Evolutionary conservation across 768 basidiomycete genomes (phyloP).

Genomic region (Hypholoma fasciculare): DNA sequence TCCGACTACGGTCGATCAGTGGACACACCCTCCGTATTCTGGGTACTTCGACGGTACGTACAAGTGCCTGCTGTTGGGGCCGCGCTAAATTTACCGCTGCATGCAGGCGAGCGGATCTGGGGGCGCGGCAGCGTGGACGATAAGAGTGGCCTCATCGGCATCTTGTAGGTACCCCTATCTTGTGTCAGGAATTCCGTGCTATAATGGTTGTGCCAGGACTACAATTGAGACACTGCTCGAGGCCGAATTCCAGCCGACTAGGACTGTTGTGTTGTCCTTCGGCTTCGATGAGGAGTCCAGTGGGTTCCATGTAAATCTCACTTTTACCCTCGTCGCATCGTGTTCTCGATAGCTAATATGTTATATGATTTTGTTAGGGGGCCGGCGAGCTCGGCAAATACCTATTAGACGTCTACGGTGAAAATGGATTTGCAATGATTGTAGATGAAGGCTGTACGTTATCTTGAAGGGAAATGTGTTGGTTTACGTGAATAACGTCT

Average conservation of each 20-base stretch:
- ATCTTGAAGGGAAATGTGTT: neutral
- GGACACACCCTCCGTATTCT: slow-evolving; percentile 65
- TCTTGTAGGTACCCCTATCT: slow-evolving; percentile 42
- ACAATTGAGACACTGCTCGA: slow-evolving; percentile 65
- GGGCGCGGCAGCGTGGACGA: slow-evolving; percentile 76
- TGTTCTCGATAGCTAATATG: neutral
- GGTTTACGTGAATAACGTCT: slow-evolving; percentile 1
- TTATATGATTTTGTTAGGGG: slow-evolving; percentile 38
- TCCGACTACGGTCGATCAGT: slow-evolving; percentile 50
- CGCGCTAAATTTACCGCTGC: neutral
- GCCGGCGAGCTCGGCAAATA: slow-evolving; percentile 46
- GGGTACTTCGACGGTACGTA: slow-evolving; percentile 56
- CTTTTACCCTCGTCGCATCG: neutral
- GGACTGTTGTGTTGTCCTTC: slow-evolving; percentile 62
- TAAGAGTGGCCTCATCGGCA: slow-evolving; percentile 73
- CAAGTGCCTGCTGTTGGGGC: neutral
- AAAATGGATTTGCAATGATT: slow-evolving; percentile 71
- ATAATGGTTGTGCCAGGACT: slow-evolving; percentile 22
- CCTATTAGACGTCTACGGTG: slow-evolving; percentile 64
- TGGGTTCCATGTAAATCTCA: slow-evolving; percentile 41
- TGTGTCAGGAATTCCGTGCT: neutral
- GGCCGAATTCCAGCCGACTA: slow-evolving; percentile 62
- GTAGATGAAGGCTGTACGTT: slow-evolving; percentile 84
- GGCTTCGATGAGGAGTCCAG: slow-evolving; percentile 80
- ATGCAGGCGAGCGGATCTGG: slow-evolving; percentile 57